Conservation (phyloP, 805 yeast species). For the Metschnikowia matae region DNA sequence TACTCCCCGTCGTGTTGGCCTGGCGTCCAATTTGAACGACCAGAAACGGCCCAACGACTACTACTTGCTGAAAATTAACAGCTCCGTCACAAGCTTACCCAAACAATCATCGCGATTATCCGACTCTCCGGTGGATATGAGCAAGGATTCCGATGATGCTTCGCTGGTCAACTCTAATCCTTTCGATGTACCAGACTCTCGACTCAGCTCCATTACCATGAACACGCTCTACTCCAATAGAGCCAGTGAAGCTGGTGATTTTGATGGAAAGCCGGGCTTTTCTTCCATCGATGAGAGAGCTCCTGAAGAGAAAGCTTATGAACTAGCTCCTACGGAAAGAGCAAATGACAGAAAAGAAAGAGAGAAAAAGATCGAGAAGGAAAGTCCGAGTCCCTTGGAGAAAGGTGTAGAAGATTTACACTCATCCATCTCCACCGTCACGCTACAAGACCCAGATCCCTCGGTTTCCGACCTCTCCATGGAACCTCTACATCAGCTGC, state of each 20-base stretch:
- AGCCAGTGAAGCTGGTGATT: conserved; percentile 6
- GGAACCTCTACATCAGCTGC: conserved; percentile 3
- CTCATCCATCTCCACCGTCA: conserved; percentile 20
- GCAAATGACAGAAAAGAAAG: too few species aligned
- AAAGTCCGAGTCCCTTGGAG: neutral
- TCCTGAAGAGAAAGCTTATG: neutral
- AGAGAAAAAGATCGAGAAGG: too few species aligned
- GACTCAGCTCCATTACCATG: conserved; percentile 37
- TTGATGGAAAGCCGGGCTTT: neutral
- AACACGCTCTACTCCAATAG: conserved; percentile 19
- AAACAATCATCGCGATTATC: conserved; percentile 26
- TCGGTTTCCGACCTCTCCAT: neutral
- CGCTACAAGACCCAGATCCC: conserved; percentile 11
- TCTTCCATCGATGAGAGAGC: conserved; percentile 1
- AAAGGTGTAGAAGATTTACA: conserved; percentile 4
- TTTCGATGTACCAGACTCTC: conserved; percentile 33
- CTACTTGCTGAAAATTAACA: conserved; percentile 30
- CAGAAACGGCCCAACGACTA: conserved; percentile 40
- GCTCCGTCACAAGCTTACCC: conserved; percentile 19
- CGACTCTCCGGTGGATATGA: conserved; percentile 23
- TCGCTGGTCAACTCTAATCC: conserved; percentile 30
- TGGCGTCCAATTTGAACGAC: conserved; percentile 20
- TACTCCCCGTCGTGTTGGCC: conserved; percentile 26
- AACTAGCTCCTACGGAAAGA: too few species aligned
- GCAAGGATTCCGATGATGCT: conserved; percentile 33